A percentile compares a stretch with the other conserved stretches of the same genome.
These are phyloP conservation scores for Picea sitchensis DNA, from an alignment of 75 land plant genomes.

Conservation along the genomic window DNA sequence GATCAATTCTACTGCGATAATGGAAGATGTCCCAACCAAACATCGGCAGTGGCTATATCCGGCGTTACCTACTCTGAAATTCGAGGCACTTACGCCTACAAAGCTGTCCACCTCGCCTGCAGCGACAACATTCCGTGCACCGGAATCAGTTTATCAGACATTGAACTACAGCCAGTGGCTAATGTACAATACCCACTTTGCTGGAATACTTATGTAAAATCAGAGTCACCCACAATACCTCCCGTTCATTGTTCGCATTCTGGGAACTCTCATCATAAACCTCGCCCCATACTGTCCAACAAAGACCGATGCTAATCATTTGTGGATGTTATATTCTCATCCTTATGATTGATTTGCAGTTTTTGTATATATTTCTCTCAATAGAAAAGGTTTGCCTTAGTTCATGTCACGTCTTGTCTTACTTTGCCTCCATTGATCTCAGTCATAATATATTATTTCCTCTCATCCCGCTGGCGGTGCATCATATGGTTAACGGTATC, in stretches of 20 bases:
- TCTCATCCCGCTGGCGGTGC: too few species aligned
- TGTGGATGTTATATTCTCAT: too few species aligned
- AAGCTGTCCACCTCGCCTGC: constrained; percentile 25
- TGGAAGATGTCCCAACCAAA: constrained; percentile 37
- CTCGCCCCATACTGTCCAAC: too few species aligned
- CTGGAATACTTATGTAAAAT: constrained; percentile 15
- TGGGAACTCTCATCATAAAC: too few species aligned
- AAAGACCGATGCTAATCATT: too few species aligned
- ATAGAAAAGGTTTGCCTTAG: too few species aligned
- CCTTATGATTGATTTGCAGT: too few species aligned
- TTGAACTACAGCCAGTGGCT: constrained; percentile 9
- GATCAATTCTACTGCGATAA: constrained; percentile 66
- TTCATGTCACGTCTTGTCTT: too few species aligned
- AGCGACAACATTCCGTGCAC: constrained; percentile 20
- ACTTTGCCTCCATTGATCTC: too few species aligned
- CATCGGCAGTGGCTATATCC: constrained; percentile 26
- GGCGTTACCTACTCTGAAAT: constrained; percentile 35
- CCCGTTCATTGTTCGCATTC: constrained; percentile 12
- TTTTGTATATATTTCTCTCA: too few species aligned
- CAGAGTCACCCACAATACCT: constrained; percentile 12
- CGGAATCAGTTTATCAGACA: constrained; percentile 9
- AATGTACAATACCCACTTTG: constrained; percentile 14
- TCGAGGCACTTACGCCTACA: constrained; percentile 31
- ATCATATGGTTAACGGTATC: too few species aligned
- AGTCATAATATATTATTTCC: too few species aligned